These are phyloP conservation scores for Pinus tabuliformis DNA, from an alignment of 75 land plant genomes.

Conservation along the genomic window DNA sequence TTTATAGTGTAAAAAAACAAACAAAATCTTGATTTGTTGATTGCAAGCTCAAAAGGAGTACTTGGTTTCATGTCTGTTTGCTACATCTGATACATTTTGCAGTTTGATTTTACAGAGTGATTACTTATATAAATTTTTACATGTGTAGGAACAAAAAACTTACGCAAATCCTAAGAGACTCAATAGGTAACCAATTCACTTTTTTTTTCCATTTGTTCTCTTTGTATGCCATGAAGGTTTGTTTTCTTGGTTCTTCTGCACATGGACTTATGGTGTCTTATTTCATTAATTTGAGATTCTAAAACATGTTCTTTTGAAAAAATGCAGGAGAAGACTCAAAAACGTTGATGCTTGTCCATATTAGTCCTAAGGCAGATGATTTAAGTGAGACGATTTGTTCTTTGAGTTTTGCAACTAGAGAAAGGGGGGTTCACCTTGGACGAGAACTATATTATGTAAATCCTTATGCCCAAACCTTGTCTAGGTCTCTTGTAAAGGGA, in stretches of 20 bases:
- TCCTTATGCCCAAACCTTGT: background rate
- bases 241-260: background rate
- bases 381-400: slow-evolving; percentile 55
- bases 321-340: slow-evolving; percentile 51
- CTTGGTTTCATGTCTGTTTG: background rate
- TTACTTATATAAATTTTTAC: background rate
- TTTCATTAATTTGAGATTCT: background rate
- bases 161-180: slow-evolving; percentile 63
- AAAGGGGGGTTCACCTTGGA: slow-evolving; percentile 25
- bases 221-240: background rate
- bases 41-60: background rate
- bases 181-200: slow-evolving; percentile 30
- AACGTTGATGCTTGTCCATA: slow-evolving; percentile 62
- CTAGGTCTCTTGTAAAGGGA: background rate
- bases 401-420: slow-evolving; percentile 51
- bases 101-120: background rate
- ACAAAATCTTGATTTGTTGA: background rate
- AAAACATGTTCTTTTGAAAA: background rate
- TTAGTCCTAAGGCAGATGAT: slow-evolving; percentile 58
- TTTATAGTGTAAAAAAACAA: background rate
- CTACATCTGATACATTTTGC: background rate
- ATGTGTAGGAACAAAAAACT: slow-evolving; percentile 72
- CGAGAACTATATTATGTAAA: background rate
- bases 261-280: background rate
- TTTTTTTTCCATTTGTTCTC: background rate